phyloP scores from a whole-genome alignment of 306 rosid genomes.

The Dryas octopetala region DNA sequence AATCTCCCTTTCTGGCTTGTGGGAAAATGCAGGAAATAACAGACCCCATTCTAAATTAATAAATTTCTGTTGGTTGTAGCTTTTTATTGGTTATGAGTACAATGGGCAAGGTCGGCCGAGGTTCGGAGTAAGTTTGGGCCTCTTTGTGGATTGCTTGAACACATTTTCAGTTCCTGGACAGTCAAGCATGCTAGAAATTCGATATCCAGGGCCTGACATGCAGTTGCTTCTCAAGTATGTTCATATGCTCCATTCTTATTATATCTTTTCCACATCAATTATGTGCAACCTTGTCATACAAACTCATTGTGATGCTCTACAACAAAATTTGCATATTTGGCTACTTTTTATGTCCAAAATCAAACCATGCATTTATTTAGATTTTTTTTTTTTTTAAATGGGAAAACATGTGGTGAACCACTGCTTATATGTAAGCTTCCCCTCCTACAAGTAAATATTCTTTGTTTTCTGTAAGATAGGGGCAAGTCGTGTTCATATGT shows the following conservation, averaged over 20 bases:
- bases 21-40: neutral
- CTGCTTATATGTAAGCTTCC: neutral
- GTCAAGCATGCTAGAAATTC: constrained; percentile 59
- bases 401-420: neutral
- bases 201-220: constrained; percentile 94
- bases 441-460: neutral
- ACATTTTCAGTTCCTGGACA: constrained; percentile 77
- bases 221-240: constrained; percentile 87
- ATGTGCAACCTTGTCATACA: neutral
- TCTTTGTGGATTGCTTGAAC: constrained; percentile 80
- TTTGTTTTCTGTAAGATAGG: neutral
- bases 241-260: neutral
- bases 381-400: neutral
- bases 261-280: neutral
- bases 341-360: neutral
- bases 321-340: neutral
- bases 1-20: neutral
- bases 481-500: neutral
- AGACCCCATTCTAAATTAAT: neutral
- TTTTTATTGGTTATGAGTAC: constrained; percentile 72
- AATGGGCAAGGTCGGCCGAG: constrained; percentile 76
- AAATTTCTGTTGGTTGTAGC: constrained; percentile 38
- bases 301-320: too few species aligned
- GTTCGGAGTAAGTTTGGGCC: constrained; percentile 87
- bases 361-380: neutral